Evolutionary conservation across 805 yeast species (phyloP), one percentile per base, ranked within the genome.

Genomic region (Torulaspora microellipsoides): DNA sequence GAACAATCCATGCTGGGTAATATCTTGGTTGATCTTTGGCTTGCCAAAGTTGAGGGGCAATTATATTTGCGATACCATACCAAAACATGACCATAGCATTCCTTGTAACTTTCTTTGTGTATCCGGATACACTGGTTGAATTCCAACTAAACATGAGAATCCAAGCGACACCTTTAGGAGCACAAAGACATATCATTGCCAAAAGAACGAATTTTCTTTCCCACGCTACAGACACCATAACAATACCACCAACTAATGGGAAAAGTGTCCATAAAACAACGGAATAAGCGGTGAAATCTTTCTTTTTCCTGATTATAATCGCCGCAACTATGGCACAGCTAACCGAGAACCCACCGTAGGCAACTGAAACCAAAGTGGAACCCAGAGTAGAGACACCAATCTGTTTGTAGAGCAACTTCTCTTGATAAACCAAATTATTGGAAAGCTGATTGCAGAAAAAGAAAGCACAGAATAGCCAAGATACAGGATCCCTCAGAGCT

Each of bases 41-140:
- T 55, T 68, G 67, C 80, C 81, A 78, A 29, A 78, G 54, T 54
- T 77, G 83, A 3, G 83, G 81, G 3, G 80, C 71, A 29, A 77
- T 70, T 29, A 78, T 66, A 50, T 78, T 78, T 6, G 77, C 67
- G 39, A 76, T 48, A 41, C 75, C 66, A 47, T 72, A 77, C n/a
- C 68, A 67, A 12, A 68, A 59, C 73, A 73, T 66, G 23, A 65
- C 62, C 52, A 72, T 50, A 27, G 68, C 73, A 47, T 67, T 73
- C 60, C 78, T 70, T 1, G 73, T 68, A 7, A 75, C 45, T 49
- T 68, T 69, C 58, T 78, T 78, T 12, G 81, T 75, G 52, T 75
- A 67, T 31, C 80, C 79, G 5, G 80, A 68, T 38, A 61, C 58
- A 3, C 65, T 53, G 2, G 67, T 55, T 1, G 46, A 43, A 31